Base-by-base conservation (phyloP, 2,329 filamentous ascomycete species). In the Scolecobasidium constrictum region DNA sequence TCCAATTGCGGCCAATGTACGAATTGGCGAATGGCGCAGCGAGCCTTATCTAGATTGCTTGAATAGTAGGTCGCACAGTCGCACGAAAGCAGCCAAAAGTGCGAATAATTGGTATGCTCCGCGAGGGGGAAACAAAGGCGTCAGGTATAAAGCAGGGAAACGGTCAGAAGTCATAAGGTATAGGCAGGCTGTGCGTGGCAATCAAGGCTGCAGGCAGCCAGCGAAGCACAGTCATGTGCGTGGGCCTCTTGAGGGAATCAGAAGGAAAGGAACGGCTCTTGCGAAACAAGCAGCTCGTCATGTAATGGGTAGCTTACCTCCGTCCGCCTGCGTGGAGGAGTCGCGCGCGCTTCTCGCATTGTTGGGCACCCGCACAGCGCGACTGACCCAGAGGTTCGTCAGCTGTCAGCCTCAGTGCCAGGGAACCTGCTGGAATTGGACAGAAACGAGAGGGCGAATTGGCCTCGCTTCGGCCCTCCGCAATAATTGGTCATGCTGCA, bases 341-440 rank as follows among this genome's bases (percentile, higher is more conserved):
- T 9, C 11, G 37, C 37, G 37, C 20, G 37, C 16, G 37, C 37
- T 39, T 26, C 37, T 36, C 16, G 17, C n/a, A n/a, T n/a, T n/a
- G n/a, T n/a, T n/a, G n/a, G n/a, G n/a, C n/a, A n/a, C n/a, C n/a
- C n/a, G n/a, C n/a, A n/a, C n/a, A n/a, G 26, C 15, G 26, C 15
- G 9, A 9, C 15, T 31, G 9, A 9, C 15, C 26, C 26, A 31
- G 34, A 7, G 16, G 21, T 39, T 39, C 37, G 37, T 39, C 37
- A 39, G 37, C 37, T 11, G 37, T 21, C 37, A 39, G 37, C 37
- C 37, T 39, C 37, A 39, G 20, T 12, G 18, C 37, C 15, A 26
- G 37, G 37, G 37, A 39, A 39, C 7, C 7, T 18, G 35, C 17
- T 36, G 35, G 35, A 36, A 36, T 11, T 7, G 12, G 21, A 12